Percentiles rank a stretch among this genome's conserved stretches.
Conservation (phyloP, 768 basidiomycete species). For the Rhodocollybia butyracea region DNA sequence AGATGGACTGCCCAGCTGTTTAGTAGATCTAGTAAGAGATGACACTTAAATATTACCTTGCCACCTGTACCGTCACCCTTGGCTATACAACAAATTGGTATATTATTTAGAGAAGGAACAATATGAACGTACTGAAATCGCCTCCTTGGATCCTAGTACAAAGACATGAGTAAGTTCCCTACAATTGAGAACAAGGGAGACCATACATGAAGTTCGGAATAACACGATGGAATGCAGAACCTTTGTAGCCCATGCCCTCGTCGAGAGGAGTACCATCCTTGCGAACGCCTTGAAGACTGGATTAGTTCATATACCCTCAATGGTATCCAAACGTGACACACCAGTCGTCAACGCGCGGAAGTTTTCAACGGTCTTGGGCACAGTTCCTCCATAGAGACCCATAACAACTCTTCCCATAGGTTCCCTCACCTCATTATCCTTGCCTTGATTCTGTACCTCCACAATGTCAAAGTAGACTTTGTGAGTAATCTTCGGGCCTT, state of each 20-base stretch:
- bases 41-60: constrained; percentile 46
- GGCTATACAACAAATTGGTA: constrained; percentile 37
- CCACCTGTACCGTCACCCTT: constrained; percentile 88
- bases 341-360: constrained; percentile 93
- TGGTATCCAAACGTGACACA: too few species aligned
- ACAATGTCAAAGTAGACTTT: constrained; percentile 94
- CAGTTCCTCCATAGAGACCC: constrained; percentile 90
- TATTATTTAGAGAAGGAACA: background rate
- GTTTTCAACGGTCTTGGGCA: constrained; percentile 96
- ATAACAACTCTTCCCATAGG: too few species aligned
- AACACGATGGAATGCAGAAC: constrained; percentile 94
- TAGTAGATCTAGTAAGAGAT: constrained; percentile 2
- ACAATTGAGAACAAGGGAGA: background rate
- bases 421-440: too few species aligned
- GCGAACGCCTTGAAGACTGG: too few species aligned
- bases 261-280: constrained; percentile 60
- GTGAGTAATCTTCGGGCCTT: constrained; percentile 87
- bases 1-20: constrained; percentile 65
- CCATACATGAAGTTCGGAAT: constrained; percentile 90
- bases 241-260: constrained; percentile 89
- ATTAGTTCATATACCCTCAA: too few species aligned
- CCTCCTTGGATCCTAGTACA: constrained; percentile 87
- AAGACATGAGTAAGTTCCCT: background rate
- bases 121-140: constrained; percentile 79
- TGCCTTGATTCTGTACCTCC: constrained; percentile 83